phyloP scores from a whole-genome alignment of 305 asterid species.

The Fraxinus albicans region DNA sequence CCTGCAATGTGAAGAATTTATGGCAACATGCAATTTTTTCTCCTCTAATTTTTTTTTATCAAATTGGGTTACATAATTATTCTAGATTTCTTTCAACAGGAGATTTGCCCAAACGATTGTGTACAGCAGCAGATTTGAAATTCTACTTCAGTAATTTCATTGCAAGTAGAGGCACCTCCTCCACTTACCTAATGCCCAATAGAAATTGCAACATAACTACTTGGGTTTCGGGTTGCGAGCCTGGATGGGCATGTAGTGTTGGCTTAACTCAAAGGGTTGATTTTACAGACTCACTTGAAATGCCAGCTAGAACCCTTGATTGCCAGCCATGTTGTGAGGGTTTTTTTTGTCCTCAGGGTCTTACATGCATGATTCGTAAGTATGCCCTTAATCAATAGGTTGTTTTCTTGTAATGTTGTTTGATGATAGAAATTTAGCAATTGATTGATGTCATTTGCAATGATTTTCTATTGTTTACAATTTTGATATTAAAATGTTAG shows the following conservation, averaged over 20 bases:
- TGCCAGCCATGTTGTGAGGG: constrained; percentile 92
- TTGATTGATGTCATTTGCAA: not conserved
- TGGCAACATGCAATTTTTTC: not conserved
- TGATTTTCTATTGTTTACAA: not conserved
- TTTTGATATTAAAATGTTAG: not conserved
- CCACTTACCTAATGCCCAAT: constrained; percentile 60
- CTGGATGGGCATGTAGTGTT: constrained; percentile 87
- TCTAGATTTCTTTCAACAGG: constrained; percentile 36
- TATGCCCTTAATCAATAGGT: not conserved
- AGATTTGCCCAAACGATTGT: constrained; percentile 64
- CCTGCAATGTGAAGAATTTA: not conserved
- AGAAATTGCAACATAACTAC: constrained; percentile 61
- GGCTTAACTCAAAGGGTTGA: constrained; percentile 42
- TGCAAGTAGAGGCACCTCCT: constrained; percentile 31
- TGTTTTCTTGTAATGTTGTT: not conserved
- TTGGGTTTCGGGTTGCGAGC: constrained; percentile 90
- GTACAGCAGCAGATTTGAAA: constrained; percentile 77
- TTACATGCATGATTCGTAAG: constrained; percentile 96
- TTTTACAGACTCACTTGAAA: constrained; percentile 39
- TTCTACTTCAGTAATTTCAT: constrained; percentile 66
- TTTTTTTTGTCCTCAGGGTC: constrained; percentile 92
- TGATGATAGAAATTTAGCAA: not conserved
- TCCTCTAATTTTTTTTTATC: not conserved
- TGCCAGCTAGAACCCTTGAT: constrained; percentile 50
- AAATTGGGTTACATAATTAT: not conserved